Evolutionary conservation across 1,139 yeast species (phyloP).

Genomic region (Sugiyamaella sp.): DNA sequence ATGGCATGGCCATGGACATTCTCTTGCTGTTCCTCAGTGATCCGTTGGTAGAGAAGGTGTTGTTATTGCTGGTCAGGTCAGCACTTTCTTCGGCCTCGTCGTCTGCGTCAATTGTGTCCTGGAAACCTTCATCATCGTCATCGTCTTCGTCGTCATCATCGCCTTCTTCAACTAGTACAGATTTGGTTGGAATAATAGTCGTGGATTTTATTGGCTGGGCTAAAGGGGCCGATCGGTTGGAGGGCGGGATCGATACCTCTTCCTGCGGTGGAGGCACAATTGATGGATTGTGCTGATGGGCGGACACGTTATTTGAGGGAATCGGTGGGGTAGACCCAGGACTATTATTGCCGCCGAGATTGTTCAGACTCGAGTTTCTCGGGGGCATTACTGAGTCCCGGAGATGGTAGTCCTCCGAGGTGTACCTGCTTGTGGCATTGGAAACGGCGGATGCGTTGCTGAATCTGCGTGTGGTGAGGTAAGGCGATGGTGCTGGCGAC

Average conservation of each 20-base stretch:
- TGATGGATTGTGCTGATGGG: slow-evolving; percentile 1
- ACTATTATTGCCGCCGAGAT: slow-evolving; percentile 5
- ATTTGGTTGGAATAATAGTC: slow-evolving; percentile 39
- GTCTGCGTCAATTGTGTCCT: slow-evolving; percentile 26
- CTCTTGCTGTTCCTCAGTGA: slow-evolving; percentile 14
- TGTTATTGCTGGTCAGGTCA: slow-evolving; percentile 19
- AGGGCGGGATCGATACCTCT: slow-evolving; percentile 24
- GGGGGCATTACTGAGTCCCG: slow-evolving; percentile 24
- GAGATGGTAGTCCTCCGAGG: slow-evolving; percentile 21
- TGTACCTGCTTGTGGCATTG: slow-evolving; percentile 22
- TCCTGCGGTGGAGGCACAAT: slow-evolving; percentile 18
- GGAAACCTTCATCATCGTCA: slow-evolving; percentile 30
- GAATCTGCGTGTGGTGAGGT: slow-evolving; percentile 1
- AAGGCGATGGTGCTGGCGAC: slow-evolving; percentile 3
- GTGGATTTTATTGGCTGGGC: slow-evolving; percentile 32
- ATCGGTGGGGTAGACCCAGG: slow-evolving; percentile 6
- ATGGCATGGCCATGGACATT: slow-evolving; percentile 9
- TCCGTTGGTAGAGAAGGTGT: slow-evolving; percentile 6
- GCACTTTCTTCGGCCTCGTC: slow-evolving; percentile 32
- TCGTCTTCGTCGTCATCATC: slow-evolving; percentile 37
- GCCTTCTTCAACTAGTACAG: slow-evolving; percentile 38
- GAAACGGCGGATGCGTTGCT: slow-evolving; percentile 17
- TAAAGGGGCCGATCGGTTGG: slow-evolving; percentile 22
- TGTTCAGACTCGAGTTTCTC: slow-evolving; percentile 10
- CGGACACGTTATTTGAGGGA: not conserved